Conservation (phyloP, 2,329 filamentous ascomycete genomes). For the Fusarium neocosmosporiellum region DNA sequence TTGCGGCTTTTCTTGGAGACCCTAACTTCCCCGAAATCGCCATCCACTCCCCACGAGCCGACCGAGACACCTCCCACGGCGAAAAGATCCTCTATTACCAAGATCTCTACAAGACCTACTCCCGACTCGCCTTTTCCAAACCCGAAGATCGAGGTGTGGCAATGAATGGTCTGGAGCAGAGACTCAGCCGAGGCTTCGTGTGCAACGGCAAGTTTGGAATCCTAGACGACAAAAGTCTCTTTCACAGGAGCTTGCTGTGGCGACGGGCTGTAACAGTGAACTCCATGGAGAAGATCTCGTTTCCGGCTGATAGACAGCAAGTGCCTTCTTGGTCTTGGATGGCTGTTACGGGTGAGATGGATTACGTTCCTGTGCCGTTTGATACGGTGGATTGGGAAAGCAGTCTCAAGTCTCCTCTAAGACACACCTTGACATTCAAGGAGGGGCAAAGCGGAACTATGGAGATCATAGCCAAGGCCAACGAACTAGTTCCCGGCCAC, state of each 20-base stretch:
- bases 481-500: neutral
- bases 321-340: conserved; percentile 23
- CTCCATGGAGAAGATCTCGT: neutral
- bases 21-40: conserved; percentile 14
- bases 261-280: neutral
- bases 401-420: neutral
- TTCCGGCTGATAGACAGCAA: neutral
- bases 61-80: neutral
- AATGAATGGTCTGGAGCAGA: conserved; percentile 9
- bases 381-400: conserved; percentile 6
- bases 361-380: conserved; percentile 4
- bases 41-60: neutral
- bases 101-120: conserved; percentile 12
- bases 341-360: conserved; percentile 9
- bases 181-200: neutral
- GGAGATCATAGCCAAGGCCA: neutral
- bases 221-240: neutral
- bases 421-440: neutral
- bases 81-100: conserved; percentile 11
- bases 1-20: conserved; percentile 9
- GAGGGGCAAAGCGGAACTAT: neutral
- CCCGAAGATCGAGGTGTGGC: neutral
- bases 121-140: neutral
- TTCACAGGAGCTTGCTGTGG: conserved; percentile 12
- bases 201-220: conserved; percentile 8